These are phyloP conservation scores for Potentilla sterilis DNA, from an alignment of 306 rosid genomes.

Conservation along the genomic window DNA sequence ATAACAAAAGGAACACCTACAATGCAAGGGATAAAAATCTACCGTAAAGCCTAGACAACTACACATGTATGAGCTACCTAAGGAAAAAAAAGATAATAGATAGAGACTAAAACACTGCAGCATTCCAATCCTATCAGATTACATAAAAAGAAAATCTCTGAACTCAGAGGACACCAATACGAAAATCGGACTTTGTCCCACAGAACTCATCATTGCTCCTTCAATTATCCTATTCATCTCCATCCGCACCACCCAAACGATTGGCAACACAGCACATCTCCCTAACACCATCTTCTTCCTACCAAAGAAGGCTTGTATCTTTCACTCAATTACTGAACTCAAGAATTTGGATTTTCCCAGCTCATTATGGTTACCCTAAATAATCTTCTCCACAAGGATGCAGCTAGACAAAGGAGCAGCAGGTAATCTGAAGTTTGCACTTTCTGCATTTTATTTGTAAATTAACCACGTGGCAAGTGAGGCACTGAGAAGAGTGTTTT, in stretches of 20 bases:
- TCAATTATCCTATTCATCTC: neutral
- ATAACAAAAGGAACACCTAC: neutral
- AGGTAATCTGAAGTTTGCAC: neutral
- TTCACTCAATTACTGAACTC: neutral
- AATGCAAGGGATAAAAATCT: neutral
- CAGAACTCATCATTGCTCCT: neutral
- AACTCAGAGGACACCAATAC: neutral
- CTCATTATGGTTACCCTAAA: neutral
- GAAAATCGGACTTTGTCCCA: neutral
- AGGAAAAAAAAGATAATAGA: neutral
- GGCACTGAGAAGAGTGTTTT: neutral
- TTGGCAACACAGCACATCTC: neutral
- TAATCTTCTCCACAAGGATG: neutral
- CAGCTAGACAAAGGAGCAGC: neutral
- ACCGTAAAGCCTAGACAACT: neutral
- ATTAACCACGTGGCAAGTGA: neutral
- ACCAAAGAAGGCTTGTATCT: neutral
- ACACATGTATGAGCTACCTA: neutral
- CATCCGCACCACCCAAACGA: neutral
- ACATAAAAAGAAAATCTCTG: neutral
- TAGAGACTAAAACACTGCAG: neutral
- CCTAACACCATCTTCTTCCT: neutral
- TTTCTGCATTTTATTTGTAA: neutral
- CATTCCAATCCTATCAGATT: neutral
- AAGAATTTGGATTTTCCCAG: neutral